Percentiles rank a stretch among this genome's conserved stretches.
phyloP scores from a whole-genome alignment of 148 eudicot species.

The Fallopia convolvulus region DNA sequence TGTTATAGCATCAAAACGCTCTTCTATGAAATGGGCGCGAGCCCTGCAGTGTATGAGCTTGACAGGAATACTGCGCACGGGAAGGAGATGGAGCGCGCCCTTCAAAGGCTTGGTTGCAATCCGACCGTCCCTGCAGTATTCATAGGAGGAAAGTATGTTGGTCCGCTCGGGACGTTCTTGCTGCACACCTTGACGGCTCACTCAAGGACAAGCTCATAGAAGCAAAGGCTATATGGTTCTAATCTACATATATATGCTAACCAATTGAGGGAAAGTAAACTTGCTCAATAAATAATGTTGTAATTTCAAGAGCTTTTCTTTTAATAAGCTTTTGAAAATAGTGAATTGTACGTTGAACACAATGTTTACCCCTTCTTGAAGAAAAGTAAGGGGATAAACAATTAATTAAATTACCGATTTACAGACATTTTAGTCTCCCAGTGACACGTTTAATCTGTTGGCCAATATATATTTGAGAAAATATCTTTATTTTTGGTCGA shows the following conservation, averaged over 20 bases:
- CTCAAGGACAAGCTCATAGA: conserved; percentile 3
- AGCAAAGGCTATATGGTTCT: conserved; percentile 3
- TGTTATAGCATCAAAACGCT: conserved; percentile 32
- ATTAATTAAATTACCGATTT: not conserved
- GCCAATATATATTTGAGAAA: not conserved
- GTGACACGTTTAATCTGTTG: not conserved
- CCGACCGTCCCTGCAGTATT: conserved; percentile 23
- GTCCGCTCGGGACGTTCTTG: not conserved
- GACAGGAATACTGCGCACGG: conserved; percentile 33
- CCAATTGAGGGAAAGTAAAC: not conserved
- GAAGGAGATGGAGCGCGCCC: conserved; percentile 34
- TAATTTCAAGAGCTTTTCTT: conserved; percentile 6
- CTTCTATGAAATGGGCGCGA: conserved; percentile 39
- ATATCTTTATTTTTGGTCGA: too few species aligned
- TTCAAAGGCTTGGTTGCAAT: conserved; percentile 24
- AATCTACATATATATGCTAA: not conserved
- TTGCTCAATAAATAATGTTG: not conserved
- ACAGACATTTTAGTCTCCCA: not conserved
- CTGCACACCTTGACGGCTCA: conserved; percentile 5
- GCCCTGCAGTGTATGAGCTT: conserved; percentile 36
- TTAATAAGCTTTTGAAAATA: conserved; percentile 11
- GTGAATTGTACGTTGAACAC: too few species aligned
- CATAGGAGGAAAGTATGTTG: conserved; percentile 5
- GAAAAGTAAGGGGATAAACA: not conserved
- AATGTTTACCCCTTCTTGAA: conserved; percentile 5